Evolutionary conservation across 108 stramenopile species (phyloP), one percentile per base, ranked within the genome.

Genomic region (Fragilariopsis cylindrus): DNA sequence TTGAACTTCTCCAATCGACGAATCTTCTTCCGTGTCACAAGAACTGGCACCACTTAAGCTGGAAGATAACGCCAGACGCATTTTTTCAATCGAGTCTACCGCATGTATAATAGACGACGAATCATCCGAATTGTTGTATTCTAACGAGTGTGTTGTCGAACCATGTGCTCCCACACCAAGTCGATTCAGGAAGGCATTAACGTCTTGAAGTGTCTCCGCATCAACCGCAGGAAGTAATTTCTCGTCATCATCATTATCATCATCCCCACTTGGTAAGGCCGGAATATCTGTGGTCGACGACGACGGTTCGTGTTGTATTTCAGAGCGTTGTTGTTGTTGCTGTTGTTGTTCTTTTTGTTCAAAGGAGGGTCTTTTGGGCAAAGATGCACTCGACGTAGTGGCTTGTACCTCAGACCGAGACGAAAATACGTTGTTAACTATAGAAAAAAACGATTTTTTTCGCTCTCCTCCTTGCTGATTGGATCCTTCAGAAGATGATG

Each of bases 191-290:
- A 76, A 76, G 48, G 57, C 57, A 50, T 69, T 69, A 40, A 76
- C 68, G n/a, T 69, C 75, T 21, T 69, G 39, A 13, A 76, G 69
- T 3, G 75, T 76, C 50, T 76, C 69, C 5, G 67, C 47, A 69
- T 76, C 75, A n/a, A 69, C 48, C 21, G 52, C 18, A 42, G 52
- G 52, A 12, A 53, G n/a, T n/a, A 42, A 8, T 49, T 69, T 54
- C 7, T 55, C 55, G 16, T 8, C 48, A 41, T 73, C 72, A 30
- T 49, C 60, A 21, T 42, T 43, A 16, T 46, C 54, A 48, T 50
- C 57, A 13, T 7, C 9, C 4, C 19, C 5, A 60, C 58, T 21
- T 7, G 58, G 58, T 30, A 30, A 11, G 58, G 58, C 58, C 4
- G 58, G 58, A 30, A 60, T 60, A 7, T 5, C 58, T 41, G 30